Conservation (phyloP, 1,284 basidiomycete genomes). For the Cutaneotrichosporon sp. region DNA sequence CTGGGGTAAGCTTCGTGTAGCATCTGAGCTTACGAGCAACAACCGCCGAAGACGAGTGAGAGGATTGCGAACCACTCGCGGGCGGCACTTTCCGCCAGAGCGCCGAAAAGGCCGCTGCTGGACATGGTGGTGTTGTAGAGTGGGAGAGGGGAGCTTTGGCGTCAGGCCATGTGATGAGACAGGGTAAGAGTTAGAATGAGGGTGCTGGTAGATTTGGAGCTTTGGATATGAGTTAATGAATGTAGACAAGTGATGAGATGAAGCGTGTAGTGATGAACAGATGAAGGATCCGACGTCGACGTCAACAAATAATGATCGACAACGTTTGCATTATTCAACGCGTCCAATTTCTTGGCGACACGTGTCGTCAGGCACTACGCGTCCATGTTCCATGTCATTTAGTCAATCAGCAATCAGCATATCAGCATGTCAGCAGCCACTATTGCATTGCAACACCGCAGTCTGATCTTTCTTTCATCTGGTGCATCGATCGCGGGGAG, state of each 20-base stretch:
- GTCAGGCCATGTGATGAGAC: background rate
- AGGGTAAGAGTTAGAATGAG: background rate
- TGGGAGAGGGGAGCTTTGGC: background rate
- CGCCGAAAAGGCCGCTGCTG: background rate
- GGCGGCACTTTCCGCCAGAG: conserved; percentile 22
- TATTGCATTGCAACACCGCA: background rate
- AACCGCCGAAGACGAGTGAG: conserved; percentile 69
- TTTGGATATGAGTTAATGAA: background rate
- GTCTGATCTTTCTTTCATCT: conserved; percentile 1
- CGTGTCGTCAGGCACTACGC: background rate
- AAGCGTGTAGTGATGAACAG: background rate
- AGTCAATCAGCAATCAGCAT: background rate
- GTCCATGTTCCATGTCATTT: background rate
- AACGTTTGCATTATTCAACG: background rate
- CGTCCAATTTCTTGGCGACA: background rate
- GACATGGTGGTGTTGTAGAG: conserved; percentile 1
- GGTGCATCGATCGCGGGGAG: conserved; percentile 8
- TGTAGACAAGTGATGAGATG: background rate
- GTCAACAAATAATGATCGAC: background rate
- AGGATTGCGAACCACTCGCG: conserved; percentile 60
- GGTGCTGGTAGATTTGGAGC: too few species aligned
- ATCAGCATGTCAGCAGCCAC: background rate
- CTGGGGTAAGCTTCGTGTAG: conserved; percentile 14
- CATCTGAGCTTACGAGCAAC: conserved; percentile 57
- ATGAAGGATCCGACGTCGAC: too few species aligned